A percentile compares a stretch with the other conserved stretches of the same genome.
phyloP scores from a whole-genome alignment of 2,329 filamentous ascomycete species.

The Claviceps humidiphila region DNA sequence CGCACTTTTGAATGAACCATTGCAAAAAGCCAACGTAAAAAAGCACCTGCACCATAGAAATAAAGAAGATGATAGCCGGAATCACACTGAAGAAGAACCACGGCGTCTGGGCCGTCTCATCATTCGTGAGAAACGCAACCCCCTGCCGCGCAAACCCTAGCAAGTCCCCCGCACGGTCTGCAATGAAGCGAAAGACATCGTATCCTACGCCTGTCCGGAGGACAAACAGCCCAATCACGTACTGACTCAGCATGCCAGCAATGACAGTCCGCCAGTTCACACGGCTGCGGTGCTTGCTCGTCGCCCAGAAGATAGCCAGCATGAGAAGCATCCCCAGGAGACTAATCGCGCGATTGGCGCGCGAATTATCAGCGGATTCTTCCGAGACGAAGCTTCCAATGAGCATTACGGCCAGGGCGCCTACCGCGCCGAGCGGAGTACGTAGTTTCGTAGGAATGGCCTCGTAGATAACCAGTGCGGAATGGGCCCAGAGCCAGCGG shows the following conservation, averaged over 20 bases:
- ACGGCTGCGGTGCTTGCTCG: conserved; percentile 52
- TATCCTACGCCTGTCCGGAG: conserved; percentile 67
- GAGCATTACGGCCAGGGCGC: conserved; percentile 61
- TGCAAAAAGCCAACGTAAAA: conserved; percentile 73
- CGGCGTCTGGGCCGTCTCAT: conserved; percentile 28
- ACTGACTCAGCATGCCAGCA: conserved; percentile 78
- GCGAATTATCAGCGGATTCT: conserved; percentile 63
- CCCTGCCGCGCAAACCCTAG: conserved; percentile 66
- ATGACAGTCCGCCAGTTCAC: conserved; percentile 72
- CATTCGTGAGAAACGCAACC: conserved; percentile 49
- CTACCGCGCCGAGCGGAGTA: conserved; percentile 45
- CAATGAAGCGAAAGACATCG: conserved; percentile 87
- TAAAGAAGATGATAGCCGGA: conserved; percentile 94
- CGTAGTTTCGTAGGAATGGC: conserved; percentile 55
- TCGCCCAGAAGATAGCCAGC: conserved; percentile 51
- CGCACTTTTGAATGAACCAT: conserved; percentile 82
- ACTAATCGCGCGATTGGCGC: conserved; percentile 66
- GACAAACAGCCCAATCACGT: conserved; percentile 79
- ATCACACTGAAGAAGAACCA: conserved; percentile 72
- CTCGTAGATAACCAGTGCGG: conserved; percentile 42
- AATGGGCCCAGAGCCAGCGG: conserved; percentile 53
- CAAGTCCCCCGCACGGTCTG: conserved; percentile 56
- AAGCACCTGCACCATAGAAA: conserved; percentile 75
- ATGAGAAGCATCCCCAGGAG: conserved; percentile 67
- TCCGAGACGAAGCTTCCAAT: conserved; percentile 63